Evolutionary conservation across 129 eudicot species (phyloP).

Genomic region (Calendula officinalis): DNA sequence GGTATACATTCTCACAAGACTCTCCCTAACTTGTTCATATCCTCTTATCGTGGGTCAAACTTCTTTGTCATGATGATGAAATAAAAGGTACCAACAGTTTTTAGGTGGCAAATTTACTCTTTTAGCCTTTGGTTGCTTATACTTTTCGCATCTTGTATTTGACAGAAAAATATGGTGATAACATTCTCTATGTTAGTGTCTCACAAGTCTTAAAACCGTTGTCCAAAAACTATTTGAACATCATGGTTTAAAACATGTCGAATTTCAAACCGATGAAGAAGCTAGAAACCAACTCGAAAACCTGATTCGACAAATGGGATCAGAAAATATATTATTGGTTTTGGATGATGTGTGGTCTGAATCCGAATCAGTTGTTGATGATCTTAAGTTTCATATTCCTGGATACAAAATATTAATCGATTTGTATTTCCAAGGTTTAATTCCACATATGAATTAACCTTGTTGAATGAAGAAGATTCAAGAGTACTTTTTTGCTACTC

Average conservation of each 20-base stretch:
- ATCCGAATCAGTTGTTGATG: slow-evolving; percentile 24
- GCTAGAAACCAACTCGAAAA: slow-evolving; percentile 36
- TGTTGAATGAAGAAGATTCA: slow-evolving; percentile 31
- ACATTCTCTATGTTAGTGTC: slow-evolving; percentile 42
- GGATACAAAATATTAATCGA: slow-evolving; percentile 38
- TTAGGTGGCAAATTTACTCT: neutral
- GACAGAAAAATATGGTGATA: slow-evolving; percentile 28
- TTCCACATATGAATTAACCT: slow-evolving; percentile 24
- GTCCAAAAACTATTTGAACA: slow-evolving; percentile 30
- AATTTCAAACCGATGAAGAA: slow-evolving; percentile 40
- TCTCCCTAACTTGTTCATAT: no score
- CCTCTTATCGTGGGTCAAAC: no score
- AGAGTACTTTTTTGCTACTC: slow-evolving; percentile 26
- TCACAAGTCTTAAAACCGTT: slow-evolving; percentile 29
- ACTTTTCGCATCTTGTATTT: neutral
- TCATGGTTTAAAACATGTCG: slow-evolving; percentile 2
- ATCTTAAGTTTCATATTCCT: slow-evolving; percentile 26
- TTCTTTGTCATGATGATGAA: slow-evolving; percentile 26
- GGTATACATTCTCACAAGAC: no score
- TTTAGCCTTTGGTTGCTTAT: neutral
- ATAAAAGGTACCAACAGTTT: slow-evolving; percentile 23
- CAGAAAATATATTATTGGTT: slow-evolving; percentile 33
- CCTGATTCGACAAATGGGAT: slow-evolving; percentile 24
- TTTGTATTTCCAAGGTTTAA: slow-evolving; percentile 29
- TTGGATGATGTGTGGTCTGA: slow-evolving; percentile 51